phyloP scores from a whole-genome alignment of 2,329 filamentous ascomycete species.

The Hypoxylon sp. region DNA sequence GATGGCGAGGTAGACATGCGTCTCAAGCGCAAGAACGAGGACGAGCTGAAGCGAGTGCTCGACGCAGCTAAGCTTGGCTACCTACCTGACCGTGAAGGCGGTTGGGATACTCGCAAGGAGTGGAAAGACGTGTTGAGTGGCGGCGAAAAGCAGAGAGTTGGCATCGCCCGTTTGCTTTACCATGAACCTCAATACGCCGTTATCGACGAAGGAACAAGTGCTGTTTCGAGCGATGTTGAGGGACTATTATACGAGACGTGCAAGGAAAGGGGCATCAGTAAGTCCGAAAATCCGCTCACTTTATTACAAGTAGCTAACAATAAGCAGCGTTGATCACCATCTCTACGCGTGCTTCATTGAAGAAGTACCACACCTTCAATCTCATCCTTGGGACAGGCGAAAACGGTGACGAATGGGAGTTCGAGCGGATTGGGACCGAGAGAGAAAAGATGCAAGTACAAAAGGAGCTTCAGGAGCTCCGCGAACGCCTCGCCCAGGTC shows the following conservation, averaged over 20 bases:
- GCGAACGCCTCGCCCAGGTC: constrained; percentile 83
- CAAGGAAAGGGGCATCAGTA: constrained; percentile 93
- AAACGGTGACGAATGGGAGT: constrained; percentile 87
- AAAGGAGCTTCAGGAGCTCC: constrained; percentile 87
- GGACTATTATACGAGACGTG: constrained; percentile 92
- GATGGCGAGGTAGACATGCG: constrained; percentile 96
- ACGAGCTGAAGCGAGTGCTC: constrained; percentile 80
- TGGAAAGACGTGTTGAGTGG: constrained; percentile 99
- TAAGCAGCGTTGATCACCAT: constrained; percentile 88
- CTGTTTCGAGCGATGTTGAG: constrained; percentile 94
- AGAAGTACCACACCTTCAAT: constrained; percentile 95
- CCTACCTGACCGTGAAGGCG: constrained; percentile 89
- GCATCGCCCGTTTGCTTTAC: constrained; percentile 88
- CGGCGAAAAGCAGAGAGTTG: constrained; percentile 97
- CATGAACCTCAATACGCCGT: constrained; percentile 96
- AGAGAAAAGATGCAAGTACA: constrained; percentile 94
- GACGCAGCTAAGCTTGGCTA: constrained; percentile 90
- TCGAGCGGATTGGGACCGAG: constrained; percentile 93
- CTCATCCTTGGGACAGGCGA: constrained; percentile 85
- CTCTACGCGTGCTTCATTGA: constrained; percentile 91
- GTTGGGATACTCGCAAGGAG: constrained; percentile 96
- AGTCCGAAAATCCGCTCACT: constrained; percentile 52
- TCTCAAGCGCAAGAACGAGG: constrained; percentile 80
- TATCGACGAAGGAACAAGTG: constrained; percentile 94
- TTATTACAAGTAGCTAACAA: constrained; percentile 32